Percentiles rank a stretch among this genome's conserved stretches.
phyloP scores from a whole-genome alignment of 306 rosid species.

The Lathyrus aphaca region DNA sequence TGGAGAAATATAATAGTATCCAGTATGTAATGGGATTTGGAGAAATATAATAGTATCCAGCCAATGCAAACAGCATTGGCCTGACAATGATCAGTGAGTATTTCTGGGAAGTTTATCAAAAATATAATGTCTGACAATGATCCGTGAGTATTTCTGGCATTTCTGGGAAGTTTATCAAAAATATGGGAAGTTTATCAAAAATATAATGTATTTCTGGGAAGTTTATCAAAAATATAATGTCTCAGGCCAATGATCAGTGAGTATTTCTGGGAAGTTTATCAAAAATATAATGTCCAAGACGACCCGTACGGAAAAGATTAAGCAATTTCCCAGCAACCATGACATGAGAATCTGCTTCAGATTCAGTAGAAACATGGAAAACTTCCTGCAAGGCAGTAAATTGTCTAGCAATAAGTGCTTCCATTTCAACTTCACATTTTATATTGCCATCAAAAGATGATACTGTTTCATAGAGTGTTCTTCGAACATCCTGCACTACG shows the following conservation, averaged over 20 bases:
- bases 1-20: no score
- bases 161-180: no score
- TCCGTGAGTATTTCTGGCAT: no score
- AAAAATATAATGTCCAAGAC: conserved; percentile 72
- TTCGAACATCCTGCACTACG: conserved; percentile 62
- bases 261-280: conserved; percentile 53
- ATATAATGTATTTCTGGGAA: no score
- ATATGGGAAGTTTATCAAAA: no score
- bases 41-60: no score
- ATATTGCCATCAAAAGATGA: conserved; percentile 57
- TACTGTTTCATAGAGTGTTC: conserved; percentile 55
- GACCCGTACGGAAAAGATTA: conserved; percentile 80
- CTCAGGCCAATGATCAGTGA: conserved; percentile 9
- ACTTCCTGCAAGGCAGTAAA: conserved; percentile 52
- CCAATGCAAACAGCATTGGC: not conserved
- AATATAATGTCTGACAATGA: conserved; percentile 68
- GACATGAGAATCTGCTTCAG: conserved; percentile 43
- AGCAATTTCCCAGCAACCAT: conserved; percentile 66
- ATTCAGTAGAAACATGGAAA: conserved; percentile 54
- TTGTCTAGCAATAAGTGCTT: conserved; percentile 53
- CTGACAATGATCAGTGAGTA: conserved; percentile 7
- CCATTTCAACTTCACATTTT: conserved; percentile 51
- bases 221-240: no score
- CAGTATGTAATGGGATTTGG: no score
- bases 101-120: conserved; percentile 57